Conservation (phyloP, 2,329 filamentous ascomycete species). For the Scleromitrula shiraiana region DNA sequence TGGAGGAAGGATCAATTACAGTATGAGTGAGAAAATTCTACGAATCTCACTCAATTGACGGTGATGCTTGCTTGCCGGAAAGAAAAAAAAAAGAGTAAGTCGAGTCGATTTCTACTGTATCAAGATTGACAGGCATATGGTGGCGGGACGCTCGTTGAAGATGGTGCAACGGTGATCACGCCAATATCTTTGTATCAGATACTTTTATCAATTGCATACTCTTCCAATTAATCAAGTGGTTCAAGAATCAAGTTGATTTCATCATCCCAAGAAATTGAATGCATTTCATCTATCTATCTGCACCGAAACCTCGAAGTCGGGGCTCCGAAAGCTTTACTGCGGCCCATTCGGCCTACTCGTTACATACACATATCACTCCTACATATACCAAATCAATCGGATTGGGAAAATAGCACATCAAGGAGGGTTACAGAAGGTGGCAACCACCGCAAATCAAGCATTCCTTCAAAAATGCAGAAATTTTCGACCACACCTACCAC, state of each 20-base stretch:
- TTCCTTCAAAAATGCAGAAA: background rate
- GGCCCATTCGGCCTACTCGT: background rate
- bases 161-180: slow-evolving; percentile 6
- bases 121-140: background rate
- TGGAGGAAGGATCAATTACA: too few species aligned
- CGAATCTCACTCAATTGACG: background rate
- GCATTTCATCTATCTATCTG: background rate
- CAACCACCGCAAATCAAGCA: slow-evolving; percentile 2
- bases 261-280: background rate
- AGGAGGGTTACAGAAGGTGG: background rate
- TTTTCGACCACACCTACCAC: slow-evolving; percentile 1
- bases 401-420: slow-evolving; percentile 4
- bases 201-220: slow-evolving; percentile 3
- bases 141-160: background rate
- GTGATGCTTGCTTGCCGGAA: background rate
- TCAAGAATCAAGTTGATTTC: background rate
- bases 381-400: too few species aligned
- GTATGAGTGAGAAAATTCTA: too few species aligned
- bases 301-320: background rate
- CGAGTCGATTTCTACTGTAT: too few species aligned
- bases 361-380: background rate
- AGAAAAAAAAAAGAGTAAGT: background rate
- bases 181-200: slow-evolving; percentile 1
- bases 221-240: background rate
- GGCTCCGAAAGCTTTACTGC: background rate